Percentiles rank a stretch among this genome's conserved stretches.
These are phyloP conservation scores for Solanum etuberosum DNA, from an alignment of 257 asterid species.

Conservation along the genomic window DNA sequence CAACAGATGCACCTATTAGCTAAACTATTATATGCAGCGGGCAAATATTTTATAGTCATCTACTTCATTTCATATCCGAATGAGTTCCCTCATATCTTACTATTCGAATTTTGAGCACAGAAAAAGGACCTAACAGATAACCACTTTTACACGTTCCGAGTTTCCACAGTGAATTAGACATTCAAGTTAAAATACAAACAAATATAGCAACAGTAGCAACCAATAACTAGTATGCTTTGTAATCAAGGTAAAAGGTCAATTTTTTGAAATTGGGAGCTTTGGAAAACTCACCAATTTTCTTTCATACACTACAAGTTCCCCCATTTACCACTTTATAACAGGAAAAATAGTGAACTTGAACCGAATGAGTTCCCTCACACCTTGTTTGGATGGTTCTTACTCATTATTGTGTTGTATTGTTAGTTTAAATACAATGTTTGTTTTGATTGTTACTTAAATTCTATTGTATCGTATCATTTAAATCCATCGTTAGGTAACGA, in stretches of 20 bases:
- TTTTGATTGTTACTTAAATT: no score
- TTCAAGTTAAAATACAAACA: background rate
- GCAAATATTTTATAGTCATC: background rate
- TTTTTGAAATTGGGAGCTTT: background rate
- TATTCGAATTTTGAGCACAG: background rate
- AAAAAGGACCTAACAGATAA: background rate
- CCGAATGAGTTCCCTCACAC: background rate
- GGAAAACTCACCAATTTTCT: background rate
- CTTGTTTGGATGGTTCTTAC: no score
- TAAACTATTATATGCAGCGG: background rate
- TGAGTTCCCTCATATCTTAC: background rate
- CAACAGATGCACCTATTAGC: background rate
- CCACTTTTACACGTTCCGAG: background rate
- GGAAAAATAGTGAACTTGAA: background rate
- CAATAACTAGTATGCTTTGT: background rate
- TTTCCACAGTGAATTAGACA: background rate
- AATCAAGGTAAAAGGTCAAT: background rate
- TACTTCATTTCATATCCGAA: background rate
- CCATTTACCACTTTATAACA: background rate
- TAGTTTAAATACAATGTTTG: no score
- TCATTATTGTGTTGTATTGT: no score
- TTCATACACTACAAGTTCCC: background rate
- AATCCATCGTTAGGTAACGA: no score
- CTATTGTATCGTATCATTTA: no score
- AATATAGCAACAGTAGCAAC: background rate